phyloP scores from a whole-genome alignment of 345 rosid genomes.

The Euphorbia tirucalli region DNA sequence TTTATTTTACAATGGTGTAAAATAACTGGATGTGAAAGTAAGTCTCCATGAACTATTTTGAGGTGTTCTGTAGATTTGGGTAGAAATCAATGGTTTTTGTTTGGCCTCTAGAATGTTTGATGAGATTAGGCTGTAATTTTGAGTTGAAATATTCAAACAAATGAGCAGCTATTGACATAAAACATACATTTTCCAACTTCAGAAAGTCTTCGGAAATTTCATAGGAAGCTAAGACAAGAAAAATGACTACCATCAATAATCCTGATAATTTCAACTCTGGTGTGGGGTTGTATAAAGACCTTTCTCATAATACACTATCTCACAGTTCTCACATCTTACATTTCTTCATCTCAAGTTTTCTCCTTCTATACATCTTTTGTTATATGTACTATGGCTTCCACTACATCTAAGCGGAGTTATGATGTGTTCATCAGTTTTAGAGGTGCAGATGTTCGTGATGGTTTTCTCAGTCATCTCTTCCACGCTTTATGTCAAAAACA shows the following conservation, averaged over 20 bases:
- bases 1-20: too few species aligned
- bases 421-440: conserved; percentile 6
- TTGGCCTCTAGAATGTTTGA: too few species aligned
- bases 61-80: too few species aligned
- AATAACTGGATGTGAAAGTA: too few species aligned
- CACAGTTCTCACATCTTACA: too few species aligned
- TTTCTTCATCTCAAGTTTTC: neutral
- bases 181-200: too few species aligned
- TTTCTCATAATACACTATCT: neutral
- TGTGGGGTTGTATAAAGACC: neutral
- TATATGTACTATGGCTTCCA: neutral
- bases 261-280: neutral
- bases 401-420: neutral
- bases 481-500: neutral
- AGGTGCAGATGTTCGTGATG: neutral
- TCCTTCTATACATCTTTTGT: neutral
- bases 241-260: neutral
- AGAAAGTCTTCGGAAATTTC: neutral
- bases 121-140: too few species aligned
- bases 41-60: too few species aligned
- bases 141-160: too few species aligned
- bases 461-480: neutral
- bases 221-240: neutral
- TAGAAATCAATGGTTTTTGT: too few species aligned
- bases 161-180: too few species aligned